Base-by-base conservation (phyloP, 805 yeast genomes). In the Candida coquimbonensis region DNA sequence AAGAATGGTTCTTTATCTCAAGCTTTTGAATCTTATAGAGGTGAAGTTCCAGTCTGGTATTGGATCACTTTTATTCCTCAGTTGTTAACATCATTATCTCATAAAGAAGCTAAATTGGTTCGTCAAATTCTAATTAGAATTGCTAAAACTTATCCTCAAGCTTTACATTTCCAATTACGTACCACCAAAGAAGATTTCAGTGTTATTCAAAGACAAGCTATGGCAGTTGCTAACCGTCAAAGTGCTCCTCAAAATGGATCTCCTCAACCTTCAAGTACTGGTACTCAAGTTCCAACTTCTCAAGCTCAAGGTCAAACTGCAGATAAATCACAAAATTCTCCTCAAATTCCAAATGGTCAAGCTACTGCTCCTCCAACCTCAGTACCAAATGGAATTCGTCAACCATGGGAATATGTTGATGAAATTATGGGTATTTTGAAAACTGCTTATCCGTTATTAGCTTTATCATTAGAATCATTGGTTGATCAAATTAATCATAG, bases 61-160 rank as follows among this genome's bases (percentile, higher is more conserved):
- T 93, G 98, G 98, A 88, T 93, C 39, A 88, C 98, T 0, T 93
- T 85, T 58, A 89, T 93, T 53, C 99, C 99, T 3, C 99, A 95
- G 65, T 71, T 93, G 49, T 70, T 93, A 54, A 83, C 96, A 0
- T 83, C 96, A 0, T 70, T 93, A 49, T 87, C 97, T 1, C 96
- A 89, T 55, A 84, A 81, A 55, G 98, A 93, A 62, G 98, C 97
- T 0, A 76, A 79, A 46, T 73, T 89, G 63, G 96, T 91, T 2
- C 82, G 96, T 49, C 89, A 82, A 56, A 85, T 93, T 38, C 73
- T 93, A 60, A 85, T 89, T 44, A 75, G 93, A 53, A 93, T 93
- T 59, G 99, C 99, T 1, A 93, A 93, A 69, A 83, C 89, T 44
- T 95, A 86, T 66, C 99, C 99, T 1, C 99, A 93, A 66, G 96